These are phyloP conservation scores for Rhizoctonia solani DNA, from an alignment of 1,284 basidiomycete genomes.

Conservation along the genomic window DNA sequence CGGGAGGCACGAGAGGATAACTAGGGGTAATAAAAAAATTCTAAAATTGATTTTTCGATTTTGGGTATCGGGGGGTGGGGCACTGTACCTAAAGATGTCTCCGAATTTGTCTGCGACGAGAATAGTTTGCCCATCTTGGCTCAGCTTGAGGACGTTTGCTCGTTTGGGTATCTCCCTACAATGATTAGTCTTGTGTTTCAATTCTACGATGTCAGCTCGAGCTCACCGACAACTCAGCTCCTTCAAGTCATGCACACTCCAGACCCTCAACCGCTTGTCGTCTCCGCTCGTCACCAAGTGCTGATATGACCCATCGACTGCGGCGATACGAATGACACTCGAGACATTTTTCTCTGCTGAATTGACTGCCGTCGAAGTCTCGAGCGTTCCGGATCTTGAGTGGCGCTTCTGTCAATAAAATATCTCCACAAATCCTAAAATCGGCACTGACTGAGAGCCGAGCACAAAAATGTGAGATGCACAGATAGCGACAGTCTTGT, in stretches of 20 bases:
- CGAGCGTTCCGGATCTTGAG: slow-evolving; percentile 58
- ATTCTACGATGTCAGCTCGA: slow-evolving; percentile 39
- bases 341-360: slow-evolving; percentile 49
- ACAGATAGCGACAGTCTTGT: slow-evolving; percentile 9
- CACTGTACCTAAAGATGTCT: slow-evolving; percentile 78
- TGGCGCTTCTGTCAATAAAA: background rate
- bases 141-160: slow-evolving; percentile 67
- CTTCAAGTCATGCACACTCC: slow-evolving; percentile 61
- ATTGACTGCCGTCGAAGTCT: slow-evolving; percentile 52
- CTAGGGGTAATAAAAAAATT: too few species aligned
- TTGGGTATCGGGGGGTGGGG: slow-evolving; percentile 43
- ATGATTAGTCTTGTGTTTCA: slow-evolving; percentile 35
- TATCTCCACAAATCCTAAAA: too few species aligned
- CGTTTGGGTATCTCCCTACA: slow-evolving; percentile 75
- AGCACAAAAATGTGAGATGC: background rate
- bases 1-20: slow-evolving; percentile 43
- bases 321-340: slow-evolving; percentile 65
- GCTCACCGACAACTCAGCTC: slow-evolving; percentile 66
- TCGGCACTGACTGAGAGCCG: background rate
- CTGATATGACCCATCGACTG: slow-evolving; percentile 53
- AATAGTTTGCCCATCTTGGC: slow-evolving; percentile 60
- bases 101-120: slow-evolving; percentile 85
- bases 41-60: too few species aligned
- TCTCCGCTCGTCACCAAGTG: slow-evolving; percentile 71
- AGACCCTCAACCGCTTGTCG: slow-evolving; percentile 79